Conservation (phyloP, 768 basidiomycete genomes). For the Amanita pseudoporphyria region DNA sequence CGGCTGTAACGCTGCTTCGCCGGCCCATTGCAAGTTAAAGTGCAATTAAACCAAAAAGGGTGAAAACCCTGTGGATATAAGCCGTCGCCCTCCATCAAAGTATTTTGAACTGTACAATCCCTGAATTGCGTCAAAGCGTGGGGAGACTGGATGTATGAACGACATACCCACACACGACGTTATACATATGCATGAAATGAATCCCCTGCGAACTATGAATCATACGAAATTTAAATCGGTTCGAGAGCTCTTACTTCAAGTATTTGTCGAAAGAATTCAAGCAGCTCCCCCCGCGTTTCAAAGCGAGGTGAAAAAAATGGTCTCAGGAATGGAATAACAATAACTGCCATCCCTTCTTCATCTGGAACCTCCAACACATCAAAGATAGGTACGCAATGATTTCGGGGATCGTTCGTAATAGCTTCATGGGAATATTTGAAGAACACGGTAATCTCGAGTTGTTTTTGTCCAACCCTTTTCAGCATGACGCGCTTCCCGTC, state of each 20-base stretch:
- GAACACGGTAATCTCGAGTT: conserved; percentile 21
- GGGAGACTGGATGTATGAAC: neutral
- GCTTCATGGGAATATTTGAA: conserved; percentile 10
- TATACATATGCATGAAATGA: conserved; percentile 23
- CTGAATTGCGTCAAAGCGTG: conserved; percentile 10
- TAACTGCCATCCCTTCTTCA: conserved; percentile 10
- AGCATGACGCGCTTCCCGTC: conserved; percentile 23
- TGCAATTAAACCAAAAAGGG: conserved; percentile 10
- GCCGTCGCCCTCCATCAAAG: conserved; percentile 18
- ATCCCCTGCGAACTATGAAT: conserved; percentile 16
- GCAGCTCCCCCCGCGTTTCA: conserved; percentile 21
- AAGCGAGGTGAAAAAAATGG: conserved; percentile 14
- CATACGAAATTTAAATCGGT: neutral
- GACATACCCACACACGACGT: conserved; percentile 21
- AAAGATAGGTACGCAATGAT: conserved; percentile 26
- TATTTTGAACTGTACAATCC: conserved; percentile 20
- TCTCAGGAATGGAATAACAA: conserved; percentile 23
- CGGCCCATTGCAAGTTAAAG: conserved; percentile 10
- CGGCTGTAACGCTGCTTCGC: conserved; percentile 9
- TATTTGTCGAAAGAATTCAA: conserved; percentile 21
- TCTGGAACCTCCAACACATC: conserved; percentile 15
- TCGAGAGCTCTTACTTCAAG: conserved; percentile 13
- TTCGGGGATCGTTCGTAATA: conserved; percentile 15
- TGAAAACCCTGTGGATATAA: conserved; percentile 16
- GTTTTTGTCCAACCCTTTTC: conserved; percentile 19